These are phyloP conservation scores for Gryganskiella cystojenkinii DNA, from an alignment of 192 early-diverging fungal genomes.

Conservation along the genomic window DNA sequence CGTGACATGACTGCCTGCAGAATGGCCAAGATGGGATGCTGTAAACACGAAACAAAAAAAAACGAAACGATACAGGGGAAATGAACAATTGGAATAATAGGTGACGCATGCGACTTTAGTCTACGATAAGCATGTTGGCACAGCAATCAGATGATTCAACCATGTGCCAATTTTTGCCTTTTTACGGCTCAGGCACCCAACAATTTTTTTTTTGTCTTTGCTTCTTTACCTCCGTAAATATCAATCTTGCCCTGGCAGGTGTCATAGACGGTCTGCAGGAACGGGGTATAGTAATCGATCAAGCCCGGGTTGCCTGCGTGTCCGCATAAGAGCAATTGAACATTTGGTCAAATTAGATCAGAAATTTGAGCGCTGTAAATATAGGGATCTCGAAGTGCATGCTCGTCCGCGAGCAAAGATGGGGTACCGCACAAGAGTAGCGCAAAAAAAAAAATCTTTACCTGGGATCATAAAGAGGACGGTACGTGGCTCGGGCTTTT, in stretches of 20 bases:
- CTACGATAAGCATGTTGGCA: not conserved
- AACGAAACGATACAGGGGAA: not conserved
- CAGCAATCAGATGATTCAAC: too few species aligned
- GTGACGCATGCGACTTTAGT: too few species aligned
- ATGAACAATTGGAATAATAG: not conserved
- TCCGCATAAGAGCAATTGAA: not conserved
- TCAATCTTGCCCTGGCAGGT: conserved; percentile 61
- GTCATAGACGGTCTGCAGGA: conserved; percentile 68
- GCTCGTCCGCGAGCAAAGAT: too few species aligned
- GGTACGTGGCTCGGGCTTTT: conserved; percentile 5
- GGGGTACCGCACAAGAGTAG: too few species aligned
- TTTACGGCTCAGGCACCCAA: not conserved
- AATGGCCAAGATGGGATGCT: conserved; percentile 74
- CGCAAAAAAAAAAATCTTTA: conserved; percentile 4
- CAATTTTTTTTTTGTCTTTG: not conserved
- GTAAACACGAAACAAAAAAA: not conserved
- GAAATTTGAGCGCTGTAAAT: too few species aligned
- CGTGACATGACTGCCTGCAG: conserved; percentile 51
- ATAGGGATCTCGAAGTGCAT: too few species aligned
- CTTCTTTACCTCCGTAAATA: conserved; percentile 67
- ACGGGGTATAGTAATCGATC: conserved; percentile 84
- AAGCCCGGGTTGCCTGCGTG: conserved; percentile 80
- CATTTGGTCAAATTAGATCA: too few species aligned
- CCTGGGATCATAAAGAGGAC: conserved; percentile 52
- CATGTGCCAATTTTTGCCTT: not conserved